Evolutionary conservation across 345 rosid genomes (phyloP), one percentile per base, ranked within the genome.

Genomic region (Eutrema heterophyllum): DNA sequence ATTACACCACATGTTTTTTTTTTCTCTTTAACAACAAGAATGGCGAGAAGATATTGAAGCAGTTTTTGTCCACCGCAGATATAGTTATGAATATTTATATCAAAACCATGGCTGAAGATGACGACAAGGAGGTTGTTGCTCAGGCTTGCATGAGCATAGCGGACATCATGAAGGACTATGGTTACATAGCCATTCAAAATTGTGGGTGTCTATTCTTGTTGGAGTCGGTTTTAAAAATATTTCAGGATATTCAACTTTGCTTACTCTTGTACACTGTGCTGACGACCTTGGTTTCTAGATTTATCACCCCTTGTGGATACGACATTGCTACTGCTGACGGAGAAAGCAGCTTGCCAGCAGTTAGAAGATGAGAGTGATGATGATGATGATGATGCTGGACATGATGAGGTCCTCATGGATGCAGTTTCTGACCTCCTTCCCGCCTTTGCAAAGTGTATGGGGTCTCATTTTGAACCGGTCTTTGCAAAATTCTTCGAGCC

Each of bases 351-450:
- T 81, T 92, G 97, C 78, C 99, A 92, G 80, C 87, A 84, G 68
- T 59, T 82, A 46, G 90, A 85, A 32, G 79, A 90, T 74, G 97
- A 86, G 50, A 86, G 96, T 76, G 99, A 96, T 75, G 59, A 78
- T 54, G 99, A 89, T 44, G 86, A 83, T 67, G 90, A 86, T 74
- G 97, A 86, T 79, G 21, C 83, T 9, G 88, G 79, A 71, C 99
- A 92, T 74, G 99, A 96, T 66, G 99, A 96, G 80, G 82, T 92
- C 76, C 94, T 95, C 59, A 95, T 95, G 97, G 98, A 96, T 86
- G 97, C 97, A 35, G 97, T 92, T 70, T 92, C 99, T 46, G 99
- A 96, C 71, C 89, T 96, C 68, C 94, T 96, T 79, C 99, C 99
- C 32, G 97, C 97, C 61, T 92, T 96, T 81, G 98, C 99, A 33